Evolutionary conservation across 108 stramenopile species (phyloP), one percentile per base, ranked within the genome.

Genomic region (Conticribra weissflogii): DNA sequence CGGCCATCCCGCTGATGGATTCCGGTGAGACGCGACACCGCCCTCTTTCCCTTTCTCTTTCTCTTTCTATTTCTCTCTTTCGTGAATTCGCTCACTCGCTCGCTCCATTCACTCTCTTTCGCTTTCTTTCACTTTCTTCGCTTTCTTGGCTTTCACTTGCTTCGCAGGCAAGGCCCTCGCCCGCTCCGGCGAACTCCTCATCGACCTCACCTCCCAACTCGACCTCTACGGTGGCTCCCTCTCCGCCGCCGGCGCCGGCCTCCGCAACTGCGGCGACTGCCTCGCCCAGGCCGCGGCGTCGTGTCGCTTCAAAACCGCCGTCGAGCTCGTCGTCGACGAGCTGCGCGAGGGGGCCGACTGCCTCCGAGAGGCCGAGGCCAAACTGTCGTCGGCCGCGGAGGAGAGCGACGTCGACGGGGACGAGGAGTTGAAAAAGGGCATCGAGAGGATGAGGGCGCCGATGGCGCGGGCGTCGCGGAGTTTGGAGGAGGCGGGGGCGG

Each of bases 221-320:
- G 72, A 86, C 18, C 53, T 88, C 0, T 92, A 92, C 74, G 91
- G 91, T 27, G 88, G 88, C 9, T 87, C 74, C 18, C 72, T 92
- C 0, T 92, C 91, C n/a, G 73, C 81, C 9, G 62, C 77, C 7
- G 91, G 88, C 21, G 91, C 91, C 45, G 63, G 64, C 55, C 68
- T 92, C 44, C 85, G 91, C 0, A 92, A 89, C 65, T 59, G 77
- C 3, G 91, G 91, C 12, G 91, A 92, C 71, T 83, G 76, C 27
- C 25, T 92, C 7, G 91, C 91, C n/a, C 91, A 92, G 77, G 91
- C 91, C 2, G 91, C 87, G 0, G 91, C 91, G 33, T 81, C 81
- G 14, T 83, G 81, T 63, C 82, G 91, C 15, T 89, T 92, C 68
- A 92, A 92, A 54, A 92, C 91, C 4, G 91, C 81, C 14, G 44